Conservation (phyloP, 345 rosid species). For the Nasturtium officinale region DNA sequence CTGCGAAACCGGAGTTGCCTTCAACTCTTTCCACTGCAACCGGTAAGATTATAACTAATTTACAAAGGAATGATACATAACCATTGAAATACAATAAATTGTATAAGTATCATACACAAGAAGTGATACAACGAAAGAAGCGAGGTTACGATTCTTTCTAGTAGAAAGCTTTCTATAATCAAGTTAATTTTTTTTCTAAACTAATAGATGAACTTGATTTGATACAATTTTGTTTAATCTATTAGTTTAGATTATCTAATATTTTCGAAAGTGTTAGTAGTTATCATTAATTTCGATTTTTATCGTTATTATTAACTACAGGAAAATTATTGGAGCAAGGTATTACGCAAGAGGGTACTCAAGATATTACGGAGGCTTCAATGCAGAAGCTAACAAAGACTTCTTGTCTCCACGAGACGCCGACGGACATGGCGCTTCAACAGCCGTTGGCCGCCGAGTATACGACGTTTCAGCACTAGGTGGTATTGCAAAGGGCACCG, state of each 20-base stretch:
- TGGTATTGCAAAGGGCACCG: constrained; percentile 65
- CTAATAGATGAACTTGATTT: too few species aligned
- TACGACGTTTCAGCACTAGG: constrained; percentile 43
- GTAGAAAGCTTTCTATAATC: too few species aligned
- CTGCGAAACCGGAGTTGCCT: constrained; percentile 67
- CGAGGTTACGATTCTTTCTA: too few species aligned
- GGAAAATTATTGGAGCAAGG: constrained; percentile 78
- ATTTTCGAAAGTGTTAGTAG: background rate
- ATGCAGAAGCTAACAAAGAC: constrained; percentile 50
- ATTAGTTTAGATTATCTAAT: background rate
- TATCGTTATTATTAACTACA: constrained; percentile 13
- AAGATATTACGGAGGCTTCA: constrained; percentile 43
- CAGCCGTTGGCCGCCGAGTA: constrained; percentile 57
- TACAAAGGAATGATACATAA: background rate
- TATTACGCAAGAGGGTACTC: constrained; percentile 59
- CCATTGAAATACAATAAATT: too few species aligned
- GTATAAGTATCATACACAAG: background rate
- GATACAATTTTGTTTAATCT: too few species aligned
- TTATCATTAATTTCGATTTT: background rate
- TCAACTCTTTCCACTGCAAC: constrained; percentile 69
- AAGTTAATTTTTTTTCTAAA: too few species aligned
- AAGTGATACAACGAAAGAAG: too few species aligned
- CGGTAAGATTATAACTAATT: constrained; percentile 40
- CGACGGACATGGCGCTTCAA: constrained; percentile 84
- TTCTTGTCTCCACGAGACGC: constrained; percentile 66